Evolutionary conservation across 164 flowering plant genomes (phyloP).

Genomic region (Chloranthus sessilifolius): DNA sequence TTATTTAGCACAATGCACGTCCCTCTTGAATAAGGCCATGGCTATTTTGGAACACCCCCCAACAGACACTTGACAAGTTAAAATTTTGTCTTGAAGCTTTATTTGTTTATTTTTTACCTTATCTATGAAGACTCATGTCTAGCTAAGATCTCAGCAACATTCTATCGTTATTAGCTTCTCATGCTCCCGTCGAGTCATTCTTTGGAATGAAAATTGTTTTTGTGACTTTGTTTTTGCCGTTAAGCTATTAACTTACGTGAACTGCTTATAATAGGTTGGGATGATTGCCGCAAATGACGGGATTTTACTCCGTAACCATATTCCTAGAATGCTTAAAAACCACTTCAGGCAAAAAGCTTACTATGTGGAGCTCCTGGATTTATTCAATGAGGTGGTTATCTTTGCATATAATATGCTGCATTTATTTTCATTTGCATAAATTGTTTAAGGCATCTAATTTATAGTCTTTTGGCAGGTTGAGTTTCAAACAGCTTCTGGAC

Average conservation of each 20-base stretch:
- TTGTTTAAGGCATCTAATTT: conserved; percentile 6
- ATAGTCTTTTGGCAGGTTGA: conserved; percentile 57
- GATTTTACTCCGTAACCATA: conserved; percentile 78
- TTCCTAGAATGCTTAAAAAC: conserved; percentile 69
- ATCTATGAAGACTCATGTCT: too few species aligned
- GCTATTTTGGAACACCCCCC: too few species aligned
- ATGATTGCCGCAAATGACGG: conserved; percentile 91
- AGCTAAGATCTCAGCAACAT: too few species aligned
- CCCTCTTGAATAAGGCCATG: too few species aligned
- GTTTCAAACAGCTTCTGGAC: conserved; percentile 91
- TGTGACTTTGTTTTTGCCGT: too few species aligned
- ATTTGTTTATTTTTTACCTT: too few species aligned
- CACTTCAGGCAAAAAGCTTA: conserved; percentile 79
- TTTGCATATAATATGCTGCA: background rate
- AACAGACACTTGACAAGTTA: too few species aligned
- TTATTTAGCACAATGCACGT: too few species aligned
- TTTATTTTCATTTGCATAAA: background rate
- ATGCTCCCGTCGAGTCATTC: too few species aligned
- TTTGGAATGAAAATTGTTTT: too few species aligned
- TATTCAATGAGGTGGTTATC: conserved; percentile 80
- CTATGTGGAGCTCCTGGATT: conserved; percentile 83
- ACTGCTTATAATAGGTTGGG: conserved; percentile 52
- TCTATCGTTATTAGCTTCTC: too few species aligned
- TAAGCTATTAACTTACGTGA: background rate
- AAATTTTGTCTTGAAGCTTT: too few species aligned